Percentiles rank a stretch among this genome's conserved stretches.
Conservation (phyloP, 805 yeast genomes). For the Saccharomycopsis babjevae region DNA sequence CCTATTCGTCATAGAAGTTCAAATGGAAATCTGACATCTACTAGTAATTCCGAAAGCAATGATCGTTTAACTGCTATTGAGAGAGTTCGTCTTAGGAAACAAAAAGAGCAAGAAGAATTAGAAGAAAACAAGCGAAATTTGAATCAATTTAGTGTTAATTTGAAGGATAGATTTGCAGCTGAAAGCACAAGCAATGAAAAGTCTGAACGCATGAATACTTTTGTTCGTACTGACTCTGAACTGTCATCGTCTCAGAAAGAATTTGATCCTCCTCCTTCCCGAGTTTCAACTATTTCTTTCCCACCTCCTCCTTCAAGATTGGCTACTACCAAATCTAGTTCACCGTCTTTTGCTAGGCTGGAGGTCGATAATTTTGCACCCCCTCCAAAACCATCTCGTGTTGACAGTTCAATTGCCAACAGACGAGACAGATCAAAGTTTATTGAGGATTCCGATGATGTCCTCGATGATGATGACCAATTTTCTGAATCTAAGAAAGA, state of each 20-base stretch:
- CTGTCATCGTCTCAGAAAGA: not conserved
- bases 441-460: not conserved
- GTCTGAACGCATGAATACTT: not conserved
- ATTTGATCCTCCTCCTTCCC: not conserved
- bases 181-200: not conserved
- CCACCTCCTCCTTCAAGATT: not conserved
- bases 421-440: not conserved
- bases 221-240: not conserved
- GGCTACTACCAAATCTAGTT: not conserved
- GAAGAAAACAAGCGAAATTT: not conserved
- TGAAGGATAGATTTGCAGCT: not conserved
- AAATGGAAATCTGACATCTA: not conserved
- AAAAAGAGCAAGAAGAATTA: not conserved
- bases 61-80: not conserved
- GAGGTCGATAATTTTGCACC: constrained; percentile 7
- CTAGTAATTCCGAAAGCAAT: not conserved
- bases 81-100: not conserved
- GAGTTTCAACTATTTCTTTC: not conserved
- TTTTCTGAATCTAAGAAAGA: not conserved
- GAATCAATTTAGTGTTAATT: not conserved
- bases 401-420: not conserved
- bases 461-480: not conserved
- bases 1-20: not conserved
- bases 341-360: not conserved
- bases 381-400: constrained; percentile 17